These are phyloP conservation scores for Boletellus ananas DNA, from an alignment of 768 basidiomycete genomes.

Conservation along the genomic window DNA sequence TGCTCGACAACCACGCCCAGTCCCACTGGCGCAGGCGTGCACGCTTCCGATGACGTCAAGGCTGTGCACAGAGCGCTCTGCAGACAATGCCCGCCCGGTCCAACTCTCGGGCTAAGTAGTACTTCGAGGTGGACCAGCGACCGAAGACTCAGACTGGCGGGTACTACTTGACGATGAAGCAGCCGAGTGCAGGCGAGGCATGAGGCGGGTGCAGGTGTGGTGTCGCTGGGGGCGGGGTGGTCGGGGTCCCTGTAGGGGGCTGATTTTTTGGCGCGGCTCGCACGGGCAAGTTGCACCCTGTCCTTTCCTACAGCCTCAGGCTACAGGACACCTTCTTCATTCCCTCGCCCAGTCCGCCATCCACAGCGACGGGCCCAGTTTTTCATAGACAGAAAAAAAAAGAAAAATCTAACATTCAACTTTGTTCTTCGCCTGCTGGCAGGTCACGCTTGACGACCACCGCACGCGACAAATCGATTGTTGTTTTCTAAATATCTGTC, in stretches of 20 bases:
- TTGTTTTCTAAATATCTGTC: conserved; percentile 46
- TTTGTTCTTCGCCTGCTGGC: conserved; percentile 82
- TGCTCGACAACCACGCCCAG: neutral
- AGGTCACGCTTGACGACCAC: conserved; percentile 87
- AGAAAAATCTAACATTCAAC: conserved; percentile 38
- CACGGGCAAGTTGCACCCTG: conserved; percentile 32
- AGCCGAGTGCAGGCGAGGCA: neutral
- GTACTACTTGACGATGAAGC: too few relatives aligned
- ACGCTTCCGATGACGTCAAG: conserved; percentile 1
- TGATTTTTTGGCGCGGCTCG: conserved; percentile 31
- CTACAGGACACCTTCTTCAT: conserved; percentile 30
- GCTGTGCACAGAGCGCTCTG: neutral
- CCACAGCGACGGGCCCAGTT: conserved; percentile 34
- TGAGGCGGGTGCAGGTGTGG: conserved; percentile 5
- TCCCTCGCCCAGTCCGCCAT: conserved; percentile 32
- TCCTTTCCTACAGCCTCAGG: conserved; percentile 39
- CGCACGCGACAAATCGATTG: conserved; percentile 57
- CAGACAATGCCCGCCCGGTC: neutral
- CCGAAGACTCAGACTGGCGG: too few relatives aligned
- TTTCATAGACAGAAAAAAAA: conserved; percentile 38
- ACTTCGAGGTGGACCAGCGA: too few relatives aligned
- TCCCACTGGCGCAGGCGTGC: conserved; percentile 2
- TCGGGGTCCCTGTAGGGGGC: conserved; percentile 26
- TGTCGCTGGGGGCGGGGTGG: conserved; percentile 18
- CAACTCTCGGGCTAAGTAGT: neutral